Evolutionary conservation across 225 moss, liverwort and hornwort genomes (phyloP).

Genomic region (Pleurozium schreberi): DNA sequence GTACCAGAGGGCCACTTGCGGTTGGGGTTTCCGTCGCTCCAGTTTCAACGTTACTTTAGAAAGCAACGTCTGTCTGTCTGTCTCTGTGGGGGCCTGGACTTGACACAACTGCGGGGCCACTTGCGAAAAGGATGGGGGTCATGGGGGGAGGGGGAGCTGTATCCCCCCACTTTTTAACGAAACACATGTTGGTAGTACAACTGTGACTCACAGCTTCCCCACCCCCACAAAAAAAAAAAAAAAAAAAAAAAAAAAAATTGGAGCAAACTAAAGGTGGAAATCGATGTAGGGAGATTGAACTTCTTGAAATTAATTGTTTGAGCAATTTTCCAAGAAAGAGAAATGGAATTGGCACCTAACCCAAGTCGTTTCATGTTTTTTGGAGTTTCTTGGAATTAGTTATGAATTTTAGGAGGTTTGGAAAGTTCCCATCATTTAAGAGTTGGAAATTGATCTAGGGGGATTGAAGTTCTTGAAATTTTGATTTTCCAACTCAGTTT

Average conservation of each 20-base stretch:
- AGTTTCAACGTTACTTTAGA: too few relatives aligned
- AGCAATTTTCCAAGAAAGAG: too few relatives aligned
- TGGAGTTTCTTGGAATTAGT: too few relatives aligned
- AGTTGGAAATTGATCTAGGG: neutral
- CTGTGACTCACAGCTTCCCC: neutral
- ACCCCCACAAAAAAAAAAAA: too few relatives aligned
- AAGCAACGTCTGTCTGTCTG: neutral
- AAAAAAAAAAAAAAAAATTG: too few relatives aligned
- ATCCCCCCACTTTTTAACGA: neutral
- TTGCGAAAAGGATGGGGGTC: neutral
- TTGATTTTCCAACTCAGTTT: too few relatives aligned
- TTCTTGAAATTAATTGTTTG: too few relatives aligned
- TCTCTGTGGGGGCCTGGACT: neutral
- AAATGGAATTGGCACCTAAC: too few relatives aligned
- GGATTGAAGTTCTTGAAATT: too few relatives aligned
- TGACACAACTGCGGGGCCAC: neutral
- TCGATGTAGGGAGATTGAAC: neutral
- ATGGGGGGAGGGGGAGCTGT: neutral
- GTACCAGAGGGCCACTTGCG: neutral
- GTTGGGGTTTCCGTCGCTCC: neutral
- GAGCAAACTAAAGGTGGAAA: neutral
- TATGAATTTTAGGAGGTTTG: neutral
- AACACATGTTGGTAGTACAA: neutral
- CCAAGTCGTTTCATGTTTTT: too few relatives aligned
- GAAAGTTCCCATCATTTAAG: too few relatives aligned